Evolutionary conservation across 257 asterid species (phyloP).

Genomic region (Rhazya stricta): DNA sequence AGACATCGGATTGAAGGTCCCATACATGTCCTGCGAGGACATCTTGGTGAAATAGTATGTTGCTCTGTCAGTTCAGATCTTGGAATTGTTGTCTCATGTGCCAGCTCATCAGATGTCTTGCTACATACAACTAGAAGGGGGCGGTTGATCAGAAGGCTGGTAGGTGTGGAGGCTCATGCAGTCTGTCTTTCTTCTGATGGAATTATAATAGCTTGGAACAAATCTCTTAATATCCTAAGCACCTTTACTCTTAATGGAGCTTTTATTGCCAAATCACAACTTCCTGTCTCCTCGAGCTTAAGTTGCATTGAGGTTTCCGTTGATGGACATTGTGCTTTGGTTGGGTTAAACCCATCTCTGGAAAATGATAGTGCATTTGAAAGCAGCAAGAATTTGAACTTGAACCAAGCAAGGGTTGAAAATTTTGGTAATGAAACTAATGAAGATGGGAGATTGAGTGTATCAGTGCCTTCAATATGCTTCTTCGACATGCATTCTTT

Average conservation of each 20-base stretch:
- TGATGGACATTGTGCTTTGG: conserved; percentile 73
- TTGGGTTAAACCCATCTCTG: conserved; percentile 65
- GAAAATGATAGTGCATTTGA: conserved; percentile 49
- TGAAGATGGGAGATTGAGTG: conserved; percentile 43
- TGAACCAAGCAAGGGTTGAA: conserved; percentile 23
- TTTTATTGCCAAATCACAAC: conserved; percentile 53
- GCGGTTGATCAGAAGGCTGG: conserved; percentile 68
- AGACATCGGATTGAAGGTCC: conserved; percentile 84
- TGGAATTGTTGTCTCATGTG: conserved; percentile 88
- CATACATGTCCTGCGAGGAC: conserved; percentile 87
- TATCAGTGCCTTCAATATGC: conserved; percentile 76
- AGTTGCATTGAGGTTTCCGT: conserved; percentile 85
- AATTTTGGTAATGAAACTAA: conserved; percentile 32
- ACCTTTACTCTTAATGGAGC: conserved; percentile 78
- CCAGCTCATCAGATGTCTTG: conserved; percentile 70
- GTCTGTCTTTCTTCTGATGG: conserved; percentile 84
- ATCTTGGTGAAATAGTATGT: conserved; percentile 72
- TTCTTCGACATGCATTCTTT: conserved; percentile 72
- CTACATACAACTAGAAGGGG: conserved; percentile 88
- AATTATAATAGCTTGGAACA: conserved; percentile 68
- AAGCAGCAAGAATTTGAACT: conserved; percentile 21
- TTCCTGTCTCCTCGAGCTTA: conserved; percentile 54
- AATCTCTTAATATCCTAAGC: conserved; percentile 43
- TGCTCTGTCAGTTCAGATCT: conserved; percentile 89
- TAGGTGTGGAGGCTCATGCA: conserved; percentile 74